These are phyloP conservation scores for Cladosporium colombiae DNA, from an alignment of 2,329 filamentous ascomycete species.

Conservation along the genomic window DNA sequence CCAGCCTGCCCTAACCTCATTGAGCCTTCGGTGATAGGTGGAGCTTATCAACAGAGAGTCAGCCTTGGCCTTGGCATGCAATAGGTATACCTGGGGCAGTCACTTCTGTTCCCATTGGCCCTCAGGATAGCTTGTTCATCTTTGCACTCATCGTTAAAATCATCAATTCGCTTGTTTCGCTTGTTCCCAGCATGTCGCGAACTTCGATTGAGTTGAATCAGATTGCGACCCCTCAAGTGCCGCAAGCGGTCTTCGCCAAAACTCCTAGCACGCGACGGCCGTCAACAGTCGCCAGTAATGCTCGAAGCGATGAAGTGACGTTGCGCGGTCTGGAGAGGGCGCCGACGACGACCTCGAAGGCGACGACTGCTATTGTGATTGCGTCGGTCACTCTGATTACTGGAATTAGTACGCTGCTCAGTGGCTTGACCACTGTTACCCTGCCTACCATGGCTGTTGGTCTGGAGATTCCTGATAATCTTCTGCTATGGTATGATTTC, in stretches of 20 bases:
- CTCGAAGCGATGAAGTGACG: slow-evolving; percentile 5
- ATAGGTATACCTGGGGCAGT: slow-evolving; percentile 1
- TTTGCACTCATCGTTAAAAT: neutral
- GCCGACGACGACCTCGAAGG: slow-evolving; percentile 22
- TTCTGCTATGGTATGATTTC: slow-evolving; percentile 30
- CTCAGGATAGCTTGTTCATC: neutral
- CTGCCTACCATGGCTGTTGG: slow-evolving; percentile 45
- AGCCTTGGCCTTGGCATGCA: neutral
- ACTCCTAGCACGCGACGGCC: slow-evolving; percentile 17
- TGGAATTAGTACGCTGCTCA: slow-evolving; percentile 30
- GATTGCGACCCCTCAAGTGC: slow-evolving; percentile 11
- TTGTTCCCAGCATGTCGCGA: slow-evolving; percentile 15
- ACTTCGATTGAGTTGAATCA: slow-evolving; percentile 20
- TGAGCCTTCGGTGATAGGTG: neutral
- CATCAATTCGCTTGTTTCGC: neutral
- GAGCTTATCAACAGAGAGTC: neutral
- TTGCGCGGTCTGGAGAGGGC: slow-evolving; percentile 10
- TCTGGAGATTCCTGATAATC: slow-evolving; percentile 31
- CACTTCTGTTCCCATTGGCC: neutral
- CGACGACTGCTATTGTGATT: slow-evolving; percentile 30
- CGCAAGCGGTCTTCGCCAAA: slow-evolving; percentile 2
- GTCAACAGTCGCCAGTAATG: neutral
- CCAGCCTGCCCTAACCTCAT: neutral
- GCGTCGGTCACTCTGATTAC: slow-evolving; percentile 32
- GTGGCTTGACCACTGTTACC: slow-evolving; percentile 46